Percentiles rank a stretch among this genome's conserved stretches.
Conservation (phyloP, 2,329 filamentous ascomycete genomes). For the Tolypocladium guangdongense region DNA sequence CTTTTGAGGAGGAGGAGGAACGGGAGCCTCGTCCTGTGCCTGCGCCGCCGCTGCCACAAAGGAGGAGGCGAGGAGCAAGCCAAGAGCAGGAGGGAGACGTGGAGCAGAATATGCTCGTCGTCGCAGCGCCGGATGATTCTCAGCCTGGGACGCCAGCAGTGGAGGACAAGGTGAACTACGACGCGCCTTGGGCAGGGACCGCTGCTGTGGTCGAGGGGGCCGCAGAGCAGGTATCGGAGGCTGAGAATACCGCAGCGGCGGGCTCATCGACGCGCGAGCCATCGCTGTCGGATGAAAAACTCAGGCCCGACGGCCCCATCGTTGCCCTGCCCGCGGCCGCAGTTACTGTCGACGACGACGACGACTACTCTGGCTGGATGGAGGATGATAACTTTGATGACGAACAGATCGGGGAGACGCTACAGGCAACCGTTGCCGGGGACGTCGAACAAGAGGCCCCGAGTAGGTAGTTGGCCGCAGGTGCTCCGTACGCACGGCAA, state of each 20-base stretch:
- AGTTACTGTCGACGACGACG: constrained; percentile 15
- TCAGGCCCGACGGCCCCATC: constrained; percentile 3
- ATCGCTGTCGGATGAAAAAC: background rate
- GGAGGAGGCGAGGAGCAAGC: constrained; percentile 24
- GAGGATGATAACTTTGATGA: constrained; percentile 14
- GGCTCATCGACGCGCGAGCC: background rate
- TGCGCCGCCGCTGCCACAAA: constrained; percentile 38
- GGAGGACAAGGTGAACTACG: constrained; percentile 18
- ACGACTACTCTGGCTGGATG: constrained; percentile 26
- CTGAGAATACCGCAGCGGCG: constrained; percentile 2
- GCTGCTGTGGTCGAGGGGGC: background rate
- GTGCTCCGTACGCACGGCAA: background rate
- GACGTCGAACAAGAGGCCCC: background rate
- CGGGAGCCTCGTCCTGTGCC: constrained; percentile 9
- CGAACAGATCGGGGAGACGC: background rate
- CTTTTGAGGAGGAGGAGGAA: constrained; percentile 18
- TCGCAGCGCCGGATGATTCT: constrained; percentile 54
- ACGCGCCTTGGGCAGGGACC: constrained; percentile 7
- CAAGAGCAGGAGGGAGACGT: constrained; percentile 22
- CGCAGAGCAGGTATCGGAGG: constrained; percentile 1
- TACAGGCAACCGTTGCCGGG: background rate
- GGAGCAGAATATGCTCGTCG: constrained; percentile 48
- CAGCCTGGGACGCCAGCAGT: constrained; percentile 40
- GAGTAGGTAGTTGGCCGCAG: background rate
- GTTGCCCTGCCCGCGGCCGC: constrained; percentile 7